Evolutionary conservation across 1,139 yeast species (phyloP), one percentile per base, ranked within the genome.

Genomic region (Yamadazyma sp.): DNA sequence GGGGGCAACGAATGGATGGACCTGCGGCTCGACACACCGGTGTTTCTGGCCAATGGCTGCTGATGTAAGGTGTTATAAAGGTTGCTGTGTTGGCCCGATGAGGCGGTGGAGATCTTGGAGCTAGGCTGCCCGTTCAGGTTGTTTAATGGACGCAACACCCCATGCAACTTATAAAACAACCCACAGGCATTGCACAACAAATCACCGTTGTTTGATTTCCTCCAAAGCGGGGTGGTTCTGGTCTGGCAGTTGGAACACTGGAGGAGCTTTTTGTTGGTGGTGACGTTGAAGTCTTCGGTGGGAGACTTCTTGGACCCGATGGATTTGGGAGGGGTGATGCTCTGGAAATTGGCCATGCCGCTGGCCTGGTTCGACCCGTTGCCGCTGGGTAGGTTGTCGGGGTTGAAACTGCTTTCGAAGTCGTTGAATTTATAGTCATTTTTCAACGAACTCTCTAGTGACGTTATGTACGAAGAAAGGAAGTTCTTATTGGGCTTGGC

Each of bases 181-280:
- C 77, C 77, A 51, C 77, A 72, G 0, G 77, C 77, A 48, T 72
- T 72, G 48, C 77, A 72, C 25, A 72, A 55, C 37, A 72, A 59
- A 41, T 68, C 73, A 2, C 77, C 76, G 36, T 62, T 60, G 48
- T 61, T 65, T n/a, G 73, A 59, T 43, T 67, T 69, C 35, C 77
- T 57, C 77, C 77, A 72, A 12, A 72, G 54, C 3, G 77, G 77
- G 2, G 77, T 71, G 2, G 77, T 70, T 42, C 58, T 62, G 8
- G 77, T 71, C 34, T 65, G 68, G 49, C 77, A 72, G 52, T 72
- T 71, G 29, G 73, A 55, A 43, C 77, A 72, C 45, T 68, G 73
- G 28, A 69, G 52, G 1, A 57, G 44, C 39, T 62, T 64, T 41
- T 62, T 58, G 34, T 22, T 32, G 17, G 30, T 18, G 2, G 15